phyloP scores from a whole-genome alignment of 2,329 filamentous ascomycete species.

The Sporothrix brunneoviolacea region DNA sequence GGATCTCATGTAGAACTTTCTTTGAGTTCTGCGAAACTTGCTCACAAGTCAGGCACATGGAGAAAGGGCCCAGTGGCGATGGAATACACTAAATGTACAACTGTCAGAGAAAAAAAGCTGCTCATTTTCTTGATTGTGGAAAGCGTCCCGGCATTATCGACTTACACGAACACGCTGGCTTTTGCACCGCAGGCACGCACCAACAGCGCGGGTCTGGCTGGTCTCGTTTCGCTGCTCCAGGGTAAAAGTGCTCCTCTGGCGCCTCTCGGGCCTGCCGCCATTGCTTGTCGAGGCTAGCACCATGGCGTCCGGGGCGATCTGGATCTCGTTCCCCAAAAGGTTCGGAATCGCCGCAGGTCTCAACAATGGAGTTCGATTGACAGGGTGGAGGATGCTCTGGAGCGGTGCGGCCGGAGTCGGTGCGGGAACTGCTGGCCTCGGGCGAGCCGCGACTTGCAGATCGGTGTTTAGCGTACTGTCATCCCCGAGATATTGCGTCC shows the following conservation, averaged over 20 bases:
- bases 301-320: background rate
- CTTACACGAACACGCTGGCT: slow-evolving; percentile 39
- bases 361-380: slow-evolving; percentile 4
- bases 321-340: slow-evolving; percentile 3
- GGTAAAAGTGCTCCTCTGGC: slow-evolving; percentile 19
- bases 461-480: no score
- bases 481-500: no score
- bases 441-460: no score
- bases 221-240: slow-evolving; percentile 26
- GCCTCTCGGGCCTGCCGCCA: background rate
- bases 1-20: slow-evolving; percentile 40
- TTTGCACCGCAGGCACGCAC: slow-evolving; percentile 39
- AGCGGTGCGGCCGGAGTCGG: slow-evolving; percentile 5
- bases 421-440: no score
- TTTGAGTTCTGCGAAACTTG: slow-evolving; percentile 33
- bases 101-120: background rate
- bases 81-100: slow-evolving; percentile 19
- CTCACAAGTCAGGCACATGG: slow-evolving; percentile 35
- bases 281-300: background rate
- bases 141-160: slow-evolving; percentile 6
- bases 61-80: slow-evolving; percentile 15
- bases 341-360: background rate
- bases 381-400: slow-evolving; percentile 10
- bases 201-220: slow-evolving; percentile 28
- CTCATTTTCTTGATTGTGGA: no score